Conservation (phyloP, 2,329 filamentous ascomycete genomes). For the Arthroderma sp. region DNA sequence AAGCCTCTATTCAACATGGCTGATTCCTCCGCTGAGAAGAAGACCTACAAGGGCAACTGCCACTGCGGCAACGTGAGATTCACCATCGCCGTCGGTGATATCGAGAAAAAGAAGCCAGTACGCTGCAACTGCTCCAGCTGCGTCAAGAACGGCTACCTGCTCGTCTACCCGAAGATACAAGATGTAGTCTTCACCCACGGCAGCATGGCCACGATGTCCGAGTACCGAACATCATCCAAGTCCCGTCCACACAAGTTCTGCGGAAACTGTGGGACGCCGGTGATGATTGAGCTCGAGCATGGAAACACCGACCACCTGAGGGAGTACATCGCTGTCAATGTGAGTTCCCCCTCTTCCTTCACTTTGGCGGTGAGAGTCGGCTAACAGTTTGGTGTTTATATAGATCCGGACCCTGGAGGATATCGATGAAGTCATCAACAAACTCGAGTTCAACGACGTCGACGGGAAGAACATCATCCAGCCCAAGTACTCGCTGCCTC, state of each 20-base stretch:
- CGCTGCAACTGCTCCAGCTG: constrained; percentile 20
- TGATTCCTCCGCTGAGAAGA: background rate
- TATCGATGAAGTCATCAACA: constrained; percentile 5
- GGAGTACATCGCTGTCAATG: constrained; percentile 5
- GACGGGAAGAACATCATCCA: constrained; percentile 4
- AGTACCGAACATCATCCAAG: background rate
- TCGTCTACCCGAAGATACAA: constrained; percentile 26
- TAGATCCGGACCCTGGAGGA: constrained; percentile 7
- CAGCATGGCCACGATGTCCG: constrained; percentile 1
- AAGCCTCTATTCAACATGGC: background rate
- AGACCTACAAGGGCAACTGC: constrained; percentile 18
- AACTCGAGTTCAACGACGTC: background rate
- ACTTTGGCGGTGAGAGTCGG: background rate
- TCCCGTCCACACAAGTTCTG: constrained; percentile 6
- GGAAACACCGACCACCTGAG: background rate
- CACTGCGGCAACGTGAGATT: constrained; percentile 19
- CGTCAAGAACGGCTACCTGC: constrained; percentile 13
- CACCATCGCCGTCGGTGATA: constrained; percentile 12
- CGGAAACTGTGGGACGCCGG: background rate
- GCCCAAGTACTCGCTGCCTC: constrained; percentile 5
- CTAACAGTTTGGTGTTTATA: background rate
- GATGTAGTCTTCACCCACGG: constrained; percentile 5
- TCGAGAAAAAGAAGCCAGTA: constrained; percentile 14
- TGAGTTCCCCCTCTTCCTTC: background rate
- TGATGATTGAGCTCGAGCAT: constrained; percentile 6